These are phyloP conservation scores for Rasamsonia emersonii DNA, from an alignment of 2,329 filamentous ascomycete genomes.

Conservation along the genomic window DNA sequence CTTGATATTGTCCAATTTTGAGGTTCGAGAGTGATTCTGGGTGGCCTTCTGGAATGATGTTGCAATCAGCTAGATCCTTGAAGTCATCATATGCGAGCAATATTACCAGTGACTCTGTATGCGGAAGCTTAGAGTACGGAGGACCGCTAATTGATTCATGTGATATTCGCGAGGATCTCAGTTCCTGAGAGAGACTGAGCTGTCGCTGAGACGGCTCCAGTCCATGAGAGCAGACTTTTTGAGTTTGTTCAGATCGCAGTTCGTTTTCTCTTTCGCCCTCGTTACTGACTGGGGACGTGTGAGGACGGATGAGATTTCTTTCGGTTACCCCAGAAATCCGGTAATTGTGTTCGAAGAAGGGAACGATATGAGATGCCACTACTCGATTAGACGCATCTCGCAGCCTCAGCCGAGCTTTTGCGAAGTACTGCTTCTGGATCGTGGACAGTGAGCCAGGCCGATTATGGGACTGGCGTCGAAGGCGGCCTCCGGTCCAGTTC, in stretches of 20 bases:
- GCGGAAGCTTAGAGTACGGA: too few species aligned
- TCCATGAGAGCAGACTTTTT: too few species aligned
- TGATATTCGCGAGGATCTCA: too few species aligned
- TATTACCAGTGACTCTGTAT: too few species aligned
- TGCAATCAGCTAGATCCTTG: neutral
- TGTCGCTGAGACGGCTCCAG: too few species aligned
- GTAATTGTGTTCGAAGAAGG: conserved; percentile 2
- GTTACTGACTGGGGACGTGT: too few species aligned
- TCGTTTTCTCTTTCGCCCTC: neutral
- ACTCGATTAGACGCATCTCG: conserved; percentile 10
- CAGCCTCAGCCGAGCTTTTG: conserved; percentile 17
- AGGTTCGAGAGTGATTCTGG: conserved; percentile 1
- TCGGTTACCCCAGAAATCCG: neutral
- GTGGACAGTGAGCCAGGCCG: conserved; percentile 18
- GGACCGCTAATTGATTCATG: too few species aligned
- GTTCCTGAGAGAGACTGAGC: too few species aligned
- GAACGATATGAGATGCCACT: conserved; percentile 8
- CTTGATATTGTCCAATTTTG: conserved; percentile 20
- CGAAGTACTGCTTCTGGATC: conserved; percentile 26
- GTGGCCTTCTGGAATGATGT: conserved; percentile 4
- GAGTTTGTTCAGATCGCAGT: neutral
- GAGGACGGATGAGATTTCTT: neutral
- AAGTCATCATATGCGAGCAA: neutral
- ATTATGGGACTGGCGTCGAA: conserved; percentile 31
- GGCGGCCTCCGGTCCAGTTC: conserved; percentile 39